These are phyloP conservation scores for Globisporangium megalacanthum DNA, from an alignment of 352 stramenopile genomes.

Conservation along the genomic window DNA sequence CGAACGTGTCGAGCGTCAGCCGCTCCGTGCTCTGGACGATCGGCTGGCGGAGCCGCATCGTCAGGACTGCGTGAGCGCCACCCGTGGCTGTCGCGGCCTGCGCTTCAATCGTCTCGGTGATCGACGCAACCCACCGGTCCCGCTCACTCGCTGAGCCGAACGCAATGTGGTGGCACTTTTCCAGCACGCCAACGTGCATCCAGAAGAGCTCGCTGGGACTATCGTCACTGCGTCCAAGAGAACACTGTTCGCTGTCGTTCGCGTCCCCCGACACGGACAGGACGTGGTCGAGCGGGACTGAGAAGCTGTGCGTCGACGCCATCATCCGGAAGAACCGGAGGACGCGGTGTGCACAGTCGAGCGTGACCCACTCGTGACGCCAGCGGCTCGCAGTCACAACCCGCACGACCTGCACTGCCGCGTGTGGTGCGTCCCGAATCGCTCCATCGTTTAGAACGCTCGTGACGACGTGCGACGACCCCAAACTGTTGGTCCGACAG, in stretches of 20 bases:
- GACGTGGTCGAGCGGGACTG: conserved; percentile 26
- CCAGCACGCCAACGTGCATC: conserved; percentile 35
- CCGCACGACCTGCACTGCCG: conserved; percentile 34
- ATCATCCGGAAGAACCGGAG: conserved; percentile 47
- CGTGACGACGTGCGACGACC: conserved; percentile 10
- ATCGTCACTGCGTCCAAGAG: too few species aligned
- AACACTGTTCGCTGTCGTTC: neutral
- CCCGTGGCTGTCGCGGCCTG: neutral
- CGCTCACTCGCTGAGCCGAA: conserved; percentile 32
- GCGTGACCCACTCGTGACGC: conserved; percentile 51
- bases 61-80: neutral
- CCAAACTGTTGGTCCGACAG: conserved; percentile 6
- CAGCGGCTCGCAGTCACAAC: conserved; percentile 28
- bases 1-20: conserved; percentile 20
- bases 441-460: neutral
- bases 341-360: conserved; percentile 27
- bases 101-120: conserved; percentile 17
- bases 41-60: conserved; percentile 10
- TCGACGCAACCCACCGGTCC: conserved; percentile 21
- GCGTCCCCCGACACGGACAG: conserved; percentile 15
- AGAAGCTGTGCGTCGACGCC: conserved; percentile 24
- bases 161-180: conserved; percentile 42
- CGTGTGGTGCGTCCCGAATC: conserved; percentile 17
- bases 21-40: conserved; percentile 16
- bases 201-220: conserved; percentile 25